Base-by-base conservation (phyloP, 169 alveolate genomes). In the Cryptosporidium meleagridis region DNA sequence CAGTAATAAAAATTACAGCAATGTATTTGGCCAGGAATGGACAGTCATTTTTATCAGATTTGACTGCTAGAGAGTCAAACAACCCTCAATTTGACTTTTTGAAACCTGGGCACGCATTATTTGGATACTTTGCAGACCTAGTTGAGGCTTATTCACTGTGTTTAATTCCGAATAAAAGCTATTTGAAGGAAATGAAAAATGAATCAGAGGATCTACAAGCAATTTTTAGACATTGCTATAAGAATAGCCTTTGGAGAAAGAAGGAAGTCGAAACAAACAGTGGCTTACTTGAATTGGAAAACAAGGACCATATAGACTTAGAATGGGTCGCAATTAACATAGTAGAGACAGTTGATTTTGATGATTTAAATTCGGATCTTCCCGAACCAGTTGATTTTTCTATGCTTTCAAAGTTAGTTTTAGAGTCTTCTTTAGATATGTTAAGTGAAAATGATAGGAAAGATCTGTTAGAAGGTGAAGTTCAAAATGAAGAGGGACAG, bases 1-100 rank as follows among this genome's bases (percentile, higher is more conserved):
- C 97, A 70, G 94, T 98, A 62, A 97, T 98, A 55, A 97, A 97
- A 92, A 91, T 96, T 68, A 96, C 99, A 39, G 99, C 99, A 33
- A 96, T 95, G 93, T 98, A 96, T 89, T 98, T 97, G 3, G 99
- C 99, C 23, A 96, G 98, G 91, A 97, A 98, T 86, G 99, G 99
- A n/a, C 97, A 96, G 86, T 93, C 95, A 75, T 98, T 97, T 93
- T 95, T 97, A 70, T 93, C 95, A 37, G 99, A 95, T 70, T 93
- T 98, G 72, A 95, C 96, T 6, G 95, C 92, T 71, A 91, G 97
- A 65, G 97, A 95, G 93, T 87, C 91, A 62, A 94, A 87, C 69
- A 96, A 95, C 85, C 96, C 95, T 55, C 98, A 98, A 92, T 98
- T 97, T 93, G 99, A 96, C 72, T 98, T 98, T 84, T 91, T 98